Base-by-base conservation (phyloP, 2,329 filamentous ascomycete genomes). In the Aspergillus sp. region DNA sequence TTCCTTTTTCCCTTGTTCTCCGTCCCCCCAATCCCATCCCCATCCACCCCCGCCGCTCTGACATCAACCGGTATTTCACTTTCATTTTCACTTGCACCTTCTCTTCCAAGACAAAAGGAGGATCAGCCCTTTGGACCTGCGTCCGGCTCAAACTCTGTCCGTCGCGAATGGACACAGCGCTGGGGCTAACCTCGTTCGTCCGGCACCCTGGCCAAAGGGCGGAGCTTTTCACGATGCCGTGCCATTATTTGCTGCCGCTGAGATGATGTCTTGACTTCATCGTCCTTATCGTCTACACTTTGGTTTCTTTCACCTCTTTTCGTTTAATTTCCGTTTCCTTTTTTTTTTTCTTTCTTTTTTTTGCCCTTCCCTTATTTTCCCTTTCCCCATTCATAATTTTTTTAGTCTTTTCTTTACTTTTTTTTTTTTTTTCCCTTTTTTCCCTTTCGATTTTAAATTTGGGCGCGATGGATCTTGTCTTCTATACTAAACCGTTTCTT, bases 401-500 rank as follows among this genome's bases (percentile, higher is more conserved):
- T 52, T 51, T 56, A 41, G 44, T 56, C 52, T 53, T 51, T 56
- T 58, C 57, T 52, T 51, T 54, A 58, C 75, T 65, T 79, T 78
- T 61, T 77, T 78, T 55, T 27, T 8, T 2, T 27, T 27, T 27
- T 31, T 31, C 11, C 27, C 8, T 31, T 31, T 31, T 31, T 47
- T 62, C 53, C 50, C 37, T 49, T 46, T 57, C 47, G 46, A 60
- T 57, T 60, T 64, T 59, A 59, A 57, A 58, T 63, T 57, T 47
- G 48, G 56, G 56, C 41, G 58, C 58, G 58, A 59, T 57, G 39
- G 57, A 47, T 52, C 55, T 57, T 55, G 46, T 58, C 59, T 59
- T 59, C 57, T 58, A 62, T 59, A 75, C 64, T 79, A 78, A 59
- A 76, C 65, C 79, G 78, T 61, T 77, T 79, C 52, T 33, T 55